Conservation (phyloP, 1,139 yeast genomes). For the Candida sanyaensis region DNA sequence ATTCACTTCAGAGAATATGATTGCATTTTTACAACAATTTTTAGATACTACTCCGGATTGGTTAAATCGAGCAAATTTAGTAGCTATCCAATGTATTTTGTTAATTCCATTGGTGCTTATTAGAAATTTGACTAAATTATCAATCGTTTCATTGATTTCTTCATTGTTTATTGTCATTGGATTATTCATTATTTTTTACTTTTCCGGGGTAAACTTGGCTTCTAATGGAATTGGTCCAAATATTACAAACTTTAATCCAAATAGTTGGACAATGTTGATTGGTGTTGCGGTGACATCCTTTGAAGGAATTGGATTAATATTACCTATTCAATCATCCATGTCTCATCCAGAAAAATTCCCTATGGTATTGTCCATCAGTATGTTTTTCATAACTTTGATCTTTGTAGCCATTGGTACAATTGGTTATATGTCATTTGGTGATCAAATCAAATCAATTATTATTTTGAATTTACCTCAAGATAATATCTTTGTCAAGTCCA, state of each 20-base stretch:
- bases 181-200: constrained; percentile 60
- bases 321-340: constrained; percentile 81
- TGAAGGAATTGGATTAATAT: constrained; percentile 77
- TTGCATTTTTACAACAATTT: constrained; percentile 39
- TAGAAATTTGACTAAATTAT: constrained; percentile 69
- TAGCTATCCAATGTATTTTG: constrained; percentile 55
- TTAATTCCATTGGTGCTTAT: constrained; percentile 71
- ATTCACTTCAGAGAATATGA: constrained; percentile 69
- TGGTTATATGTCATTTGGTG: constrained; percentile 74
- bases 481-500: constrained; percentile 61
- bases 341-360: constrained; percentile 72
- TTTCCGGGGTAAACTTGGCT: constrained; percentile 48
- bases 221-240: constrained; percentile 52
- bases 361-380: constrained; percentile 58
- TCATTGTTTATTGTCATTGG: constrained; percentile 68
- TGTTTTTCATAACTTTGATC: constrained; percentile 56
- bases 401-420: constrained; percentile 65
- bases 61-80: constrained; percentile 35
- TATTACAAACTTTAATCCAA: constrained; percentile 53
- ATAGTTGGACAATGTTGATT: constrained; percentile 69
- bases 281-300: constrained; percentile 84
- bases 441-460: constrained; percentile 64
- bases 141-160: constrained; percentile 66
- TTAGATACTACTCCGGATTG: constrained; percentile 14
- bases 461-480: constrained; percentile 69